A percentile compares a stretch with the other conserved stretches of the same genome.
These are phyloP conservation scores for Wallacemonas sp. DNA, from an alignment of 208 protist species.

Conservation along the genomic window DNA sequence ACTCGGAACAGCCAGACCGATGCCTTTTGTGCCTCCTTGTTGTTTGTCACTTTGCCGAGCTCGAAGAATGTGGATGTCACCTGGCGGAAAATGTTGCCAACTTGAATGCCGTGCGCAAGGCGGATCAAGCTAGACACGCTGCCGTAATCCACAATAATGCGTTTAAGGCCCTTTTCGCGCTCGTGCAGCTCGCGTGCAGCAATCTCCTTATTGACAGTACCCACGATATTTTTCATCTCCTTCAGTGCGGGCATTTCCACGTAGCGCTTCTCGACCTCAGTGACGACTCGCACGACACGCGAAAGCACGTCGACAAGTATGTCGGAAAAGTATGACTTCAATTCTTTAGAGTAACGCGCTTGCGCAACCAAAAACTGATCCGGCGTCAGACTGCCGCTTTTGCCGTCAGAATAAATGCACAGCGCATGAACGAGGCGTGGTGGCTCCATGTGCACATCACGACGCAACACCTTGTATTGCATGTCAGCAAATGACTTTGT, in stretches of 20 bases:
- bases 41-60: constrained; percentile 41
- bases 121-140: constrained; percentile 78
- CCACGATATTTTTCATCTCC: constrained; percentile 38
- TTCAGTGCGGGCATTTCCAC: constrained; percentile 39
- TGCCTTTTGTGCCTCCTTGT: constrained; percentile 31
- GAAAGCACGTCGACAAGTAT: constrained; percentile 40
- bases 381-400: constrained; percentile 18
- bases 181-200: constrained; percentile 58
- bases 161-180: constrained; percentile 69
- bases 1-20: constrained; percentile 75
- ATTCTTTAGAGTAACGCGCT: constrained; percentile 28
- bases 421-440: constrained; percentile 10
- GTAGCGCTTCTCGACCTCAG: constrained; percentile 54
- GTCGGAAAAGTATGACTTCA: constrained; percentile 60
- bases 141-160: constrained; percentile 77
- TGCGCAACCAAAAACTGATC: constrained; percentile 38
- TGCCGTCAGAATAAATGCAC: constrained; percentile 16
- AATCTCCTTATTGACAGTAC: constrained; percentile 89
- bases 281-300: constrained; percentile 43
- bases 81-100: constrained; percentile 74
- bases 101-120: constrained; percentile 74
- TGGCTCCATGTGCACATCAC: neutral
- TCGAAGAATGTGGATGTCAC: constrained; percentile 58
- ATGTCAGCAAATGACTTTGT: constrained; percentile 1
- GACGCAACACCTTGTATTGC: neutral